These are phyloP conservation scores for Kwoniella sp. DNA, from an alignment of 768 basidiomycete genomes.

Conservation along the genomic window DNA sequence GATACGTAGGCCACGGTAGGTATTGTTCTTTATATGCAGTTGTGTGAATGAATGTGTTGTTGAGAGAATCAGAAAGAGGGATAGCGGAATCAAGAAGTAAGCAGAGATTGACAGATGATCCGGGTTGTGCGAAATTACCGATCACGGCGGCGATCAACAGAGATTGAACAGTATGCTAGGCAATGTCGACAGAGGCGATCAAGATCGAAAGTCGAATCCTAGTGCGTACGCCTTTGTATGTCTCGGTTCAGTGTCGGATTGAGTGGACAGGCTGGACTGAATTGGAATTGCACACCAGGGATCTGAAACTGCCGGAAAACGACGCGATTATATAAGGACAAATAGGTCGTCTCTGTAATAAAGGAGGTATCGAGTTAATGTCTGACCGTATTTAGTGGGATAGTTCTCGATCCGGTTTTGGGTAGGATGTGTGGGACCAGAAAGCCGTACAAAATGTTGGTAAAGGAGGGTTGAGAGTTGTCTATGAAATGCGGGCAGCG, in stretches of 20 bases:
- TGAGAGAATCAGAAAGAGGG: too few species aligned
- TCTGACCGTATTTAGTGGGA: neutral
- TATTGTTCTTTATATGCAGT: neutral
- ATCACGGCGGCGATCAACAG: neutral
- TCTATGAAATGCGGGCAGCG: neutral
- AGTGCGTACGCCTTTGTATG: neutral
- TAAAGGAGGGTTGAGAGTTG: neutral
- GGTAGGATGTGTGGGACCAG: neutral
- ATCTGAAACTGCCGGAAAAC: neutral
- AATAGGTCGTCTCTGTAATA: neutral
- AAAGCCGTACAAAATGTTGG: neutral
- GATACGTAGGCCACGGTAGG: too few species aligned
- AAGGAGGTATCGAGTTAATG: neutral
- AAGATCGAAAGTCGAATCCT: neutral
- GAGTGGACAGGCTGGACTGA: slow-evolving; percentile 1
- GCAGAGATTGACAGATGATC: too few species aligned
- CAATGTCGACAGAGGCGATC: neutral
- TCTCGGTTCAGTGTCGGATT: neutral
- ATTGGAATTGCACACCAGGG: neutral
- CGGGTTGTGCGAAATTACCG: too few species aligned
- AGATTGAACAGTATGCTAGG: neutral
- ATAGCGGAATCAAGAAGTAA: too few species aligned
- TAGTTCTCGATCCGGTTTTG: neutral
- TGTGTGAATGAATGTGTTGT: too few species aligned
- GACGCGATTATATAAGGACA: neutral